These are phyloP conservation scores for Oropetium thomaeum DNA, from an alignment of 176 grass and related monocot genomes.

Conservation along the genomic window DNA sequence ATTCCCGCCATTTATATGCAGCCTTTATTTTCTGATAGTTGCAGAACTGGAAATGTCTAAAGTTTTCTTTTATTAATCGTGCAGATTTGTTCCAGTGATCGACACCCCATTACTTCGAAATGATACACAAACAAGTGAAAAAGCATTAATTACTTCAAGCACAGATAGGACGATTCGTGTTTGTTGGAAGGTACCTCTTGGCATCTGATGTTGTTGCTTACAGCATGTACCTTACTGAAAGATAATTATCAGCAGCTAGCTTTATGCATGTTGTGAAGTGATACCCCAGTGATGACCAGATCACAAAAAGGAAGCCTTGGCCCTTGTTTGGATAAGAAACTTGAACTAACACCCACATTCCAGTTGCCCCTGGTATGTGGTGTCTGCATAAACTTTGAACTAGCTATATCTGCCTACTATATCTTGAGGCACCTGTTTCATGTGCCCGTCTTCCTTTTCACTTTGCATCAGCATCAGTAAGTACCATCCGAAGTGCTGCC, in stretches of 20 bases:
- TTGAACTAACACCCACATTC: neutral
- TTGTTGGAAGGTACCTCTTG: constrained; percentile 72
- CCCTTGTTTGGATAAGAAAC: constrained; percentile 3
- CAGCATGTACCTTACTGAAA: neutral
- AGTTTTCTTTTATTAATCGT: constrained; percentile 1
- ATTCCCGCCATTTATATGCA: neutral
- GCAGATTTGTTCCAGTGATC: constrained; percentile 68
- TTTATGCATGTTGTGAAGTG: constrained; percentile 14
- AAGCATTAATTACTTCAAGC: constrained; percentile 83
- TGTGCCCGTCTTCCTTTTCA: neutral
- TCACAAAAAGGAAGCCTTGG: neutral
- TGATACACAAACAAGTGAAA: constrained; percentile 52
- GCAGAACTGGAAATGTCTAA: neutral
- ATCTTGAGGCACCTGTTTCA: neutral
- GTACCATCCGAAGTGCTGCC: neutral
- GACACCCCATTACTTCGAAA: constrained; percentile 71
- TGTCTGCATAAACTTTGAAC: neutral
- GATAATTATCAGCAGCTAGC: neutral
- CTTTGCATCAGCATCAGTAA: neutral
- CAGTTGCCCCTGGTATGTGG: neutral
- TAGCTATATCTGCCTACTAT: neutral
- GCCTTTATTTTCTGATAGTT: constrained; percentile 8
- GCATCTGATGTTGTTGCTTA: neutral
- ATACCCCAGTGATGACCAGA: neutral
- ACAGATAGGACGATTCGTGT: constrained; percentile 79